Conservation (phyloP, 495 filamentous ascomycete genomes). For the Penicillium pulvis region DNA sequence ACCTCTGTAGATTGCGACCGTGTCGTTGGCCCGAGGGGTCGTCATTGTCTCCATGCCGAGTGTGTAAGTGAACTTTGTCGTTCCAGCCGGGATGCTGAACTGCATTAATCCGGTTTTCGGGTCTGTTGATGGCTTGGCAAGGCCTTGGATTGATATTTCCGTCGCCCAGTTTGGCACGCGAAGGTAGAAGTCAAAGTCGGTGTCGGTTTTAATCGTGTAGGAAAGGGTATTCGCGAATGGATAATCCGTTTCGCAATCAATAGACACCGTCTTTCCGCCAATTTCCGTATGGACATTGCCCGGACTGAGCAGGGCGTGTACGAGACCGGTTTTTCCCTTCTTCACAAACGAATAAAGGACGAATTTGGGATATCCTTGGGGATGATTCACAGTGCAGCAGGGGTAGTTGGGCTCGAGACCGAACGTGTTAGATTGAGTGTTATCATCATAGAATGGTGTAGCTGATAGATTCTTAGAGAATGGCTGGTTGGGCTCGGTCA, state of each 20-base stretch:
- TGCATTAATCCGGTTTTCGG: constrained; percentile 28
- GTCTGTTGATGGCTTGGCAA: constrained; percentile 16
- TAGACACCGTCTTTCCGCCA: constrained; percentile 10
- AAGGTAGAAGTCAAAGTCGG: constrained; percentile 48
- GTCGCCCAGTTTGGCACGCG: constrained; percentile 53
- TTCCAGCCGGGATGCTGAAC: constrained; percentile 12
- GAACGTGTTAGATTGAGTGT: constrained; percentile 24
- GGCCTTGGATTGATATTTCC: constrained; percentile 18
- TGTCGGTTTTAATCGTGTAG: constrained; percentile 48
- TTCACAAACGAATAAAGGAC: constrained; percentile 28
- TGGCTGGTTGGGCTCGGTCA: constrained; percentile 59
- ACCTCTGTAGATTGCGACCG: constrained; percentile 56
- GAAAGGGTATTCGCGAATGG: constrained; percentile 51
- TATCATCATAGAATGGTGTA: constrained; percentile 54
- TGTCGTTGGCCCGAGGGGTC: constrained; percentile 51
- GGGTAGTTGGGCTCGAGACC: constrained; percentile 46
- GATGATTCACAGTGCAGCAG: constrained; percentile 67
- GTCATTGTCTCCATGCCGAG: constrained; percentile 28
- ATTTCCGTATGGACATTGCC: constrained; percentile 13
- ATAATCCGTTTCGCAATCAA: constrained; percentile 37
- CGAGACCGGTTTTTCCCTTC: constrained; percentile 16
- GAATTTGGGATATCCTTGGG: constrained; percentile 63
- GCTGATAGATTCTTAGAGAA: constrained; percentile 46
- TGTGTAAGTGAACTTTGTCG: constrained; percentile 11
- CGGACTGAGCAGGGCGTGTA: constrained; percentile 27